These are phyloP conservation scores for Rhodotorula taiwanensis DNA, from an alignment of 768 basidiomycete genomes.

Conservation along the genomic window DNA sequence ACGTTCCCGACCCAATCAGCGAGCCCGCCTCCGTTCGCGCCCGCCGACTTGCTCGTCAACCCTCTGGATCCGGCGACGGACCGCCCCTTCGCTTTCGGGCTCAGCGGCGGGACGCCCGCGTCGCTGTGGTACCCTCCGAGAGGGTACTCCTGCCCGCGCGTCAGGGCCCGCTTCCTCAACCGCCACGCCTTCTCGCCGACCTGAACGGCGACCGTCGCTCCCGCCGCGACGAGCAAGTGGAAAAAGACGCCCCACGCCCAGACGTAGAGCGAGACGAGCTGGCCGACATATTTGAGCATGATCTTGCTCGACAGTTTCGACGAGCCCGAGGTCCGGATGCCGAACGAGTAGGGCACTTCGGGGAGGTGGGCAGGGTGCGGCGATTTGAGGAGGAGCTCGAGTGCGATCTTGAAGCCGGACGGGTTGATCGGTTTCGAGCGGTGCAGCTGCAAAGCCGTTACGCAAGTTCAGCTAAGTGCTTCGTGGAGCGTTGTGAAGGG, in stretches of 20 bases:
- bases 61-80: no score
- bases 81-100: slow-evolving; percentile 7
- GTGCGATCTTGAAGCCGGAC: slow-evolving; percentile 42
- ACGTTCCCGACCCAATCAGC: no score
- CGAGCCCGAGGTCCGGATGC: slow-evolving; percentile 34
- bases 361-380: slow-evolving; percentile 17
- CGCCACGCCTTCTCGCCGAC: slow-evolving; percentile 1
- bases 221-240: slow-evolving; percentile 24
- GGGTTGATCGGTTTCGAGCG: slow-evolving; percentile 38
- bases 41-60: no score
- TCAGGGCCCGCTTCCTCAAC: not conserved
- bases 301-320: slow-evolving; percentile 41
- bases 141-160: slow-evolving; percentile 22
- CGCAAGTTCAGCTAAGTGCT: no score
- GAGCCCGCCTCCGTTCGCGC: no score
- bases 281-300: slow-evolving; percentile 42
- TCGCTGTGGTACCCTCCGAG: slow-evolving; percentile 23
- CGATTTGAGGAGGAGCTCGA: slow-evolving; percentile 42
- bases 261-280: slow-evolving; percentile 39
- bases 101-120: slow-evolving; percentile 10
- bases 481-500: no score
- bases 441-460: no score
- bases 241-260: slow-evolving; percentile 35
- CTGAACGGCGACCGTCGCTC: slow-evolving; percentile 6
- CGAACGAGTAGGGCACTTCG: slow-evolving; percentile 41